Base-by-base conservation (phyloP, 2,329 filamentous ascomycete species). In the Cordyceps sp. region DNA sequence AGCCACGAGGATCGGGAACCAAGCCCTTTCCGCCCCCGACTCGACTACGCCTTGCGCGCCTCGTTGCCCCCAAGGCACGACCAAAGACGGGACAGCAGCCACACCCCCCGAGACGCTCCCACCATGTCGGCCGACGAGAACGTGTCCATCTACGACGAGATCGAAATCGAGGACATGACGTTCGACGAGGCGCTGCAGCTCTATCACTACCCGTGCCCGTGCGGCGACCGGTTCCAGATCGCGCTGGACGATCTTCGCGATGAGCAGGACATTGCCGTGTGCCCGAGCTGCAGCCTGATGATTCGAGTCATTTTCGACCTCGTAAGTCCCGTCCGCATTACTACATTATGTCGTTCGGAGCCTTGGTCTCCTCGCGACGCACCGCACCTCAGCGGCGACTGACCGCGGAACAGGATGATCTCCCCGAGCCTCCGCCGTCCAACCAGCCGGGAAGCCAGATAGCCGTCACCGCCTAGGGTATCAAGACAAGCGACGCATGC, bases 81-180 rank as follows among this genome's bases (percentile, higher is more conserved):
- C n/a, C n/a, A n/a, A n/a, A n/a, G n/a, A n/a, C n/a, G n/a, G n/a
- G n/a, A n/a, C n/a, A n/a, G n/a, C n/a, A n/a, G n/a, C n/a, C n/a
- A n/a, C n/a, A n/a, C n/a, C n/a, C n/a, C n/a, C n/a, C n/a, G n/a
- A n/a, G n/a, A n/a, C n/a, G n/a, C n/a, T n/a, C n/a, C n/a, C 14
- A n/a, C 13, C 22, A 31, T 18, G 18, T 6, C 15, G 15, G 26
- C 22, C 34, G 24, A 25, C 41, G 65, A 71, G 33, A 60, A 61
- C 22, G 56, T 78, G 35, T 74, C 78, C 43, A 82, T 93, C 53
- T 96, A 94, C 64, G 88, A 96, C 50, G 88, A 94, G 58, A 88
- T 96, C 57, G 88, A 96, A 55, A 94, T 96, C 61, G 88, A 96
- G 56, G 90, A 98, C 58, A 93, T 94, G 85, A 90, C 81, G 47